Base-by-base conservation (phyloP, 2,329 filamentous ascomycete genomes). In the Gremmenia infestans region DNA sequence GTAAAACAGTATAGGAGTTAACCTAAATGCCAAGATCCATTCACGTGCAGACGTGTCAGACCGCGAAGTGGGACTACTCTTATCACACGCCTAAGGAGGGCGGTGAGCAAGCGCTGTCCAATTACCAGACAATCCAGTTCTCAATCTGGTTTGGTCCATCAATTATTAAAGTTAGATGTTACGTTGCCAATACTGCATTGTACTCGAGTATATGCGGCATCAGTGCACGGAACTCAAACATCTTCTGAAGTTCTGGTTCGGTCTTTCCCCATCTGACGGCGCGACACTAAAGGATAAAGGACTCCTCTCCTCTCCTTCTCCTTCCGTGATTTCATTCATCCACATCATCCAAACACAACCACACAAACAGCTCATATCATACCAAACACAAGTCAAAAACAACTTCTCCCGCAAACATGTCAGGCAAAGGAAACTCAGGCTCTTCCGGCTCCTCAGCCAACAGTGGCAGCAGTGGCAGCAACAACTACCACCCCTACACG, bases 401-500 rank as follows among this genome's bases (percentile, higher is more conserved):
- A 43, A 1, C 3, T 9, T 2, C 3, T 11, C 19, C 17, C 4
- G 40, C 40, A 43, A 60, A 51, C 19, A 65, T 62, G 61, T 56
- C 64, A 40, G 49, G 45, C 28, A 60, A 63, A 47, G 56, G 42
- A 36, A 53, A 46, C 49, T 53, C 50, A 15, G 54, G 56, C 12
- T 57, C 52, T 19, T 59, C 54, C 25, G 37, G 46, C n/a, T 51
- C 53, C 23, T 25, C 23, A 25, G 19, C 19, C n/a, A 35, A 23
- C 23, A 48, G 46, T 37, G 36, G 36, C 7, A 39, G 36, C 36
- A n/a, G 36, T n/a, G n/a, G 36, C 36, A 39, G n/a, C 19, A 19
- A 19, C 36, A 39, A 11, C 19, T 68, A 62, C 58, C 65, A 64
- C 35, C 67, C 67, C 49, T 79, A 77, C 67, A 66, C 64, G 19